Evolutionary conservation across 140 eudicot species (phyloP), one percentile per base, ranked within the genome.

Genomic region (Bidens hawaiensis): DNA sequence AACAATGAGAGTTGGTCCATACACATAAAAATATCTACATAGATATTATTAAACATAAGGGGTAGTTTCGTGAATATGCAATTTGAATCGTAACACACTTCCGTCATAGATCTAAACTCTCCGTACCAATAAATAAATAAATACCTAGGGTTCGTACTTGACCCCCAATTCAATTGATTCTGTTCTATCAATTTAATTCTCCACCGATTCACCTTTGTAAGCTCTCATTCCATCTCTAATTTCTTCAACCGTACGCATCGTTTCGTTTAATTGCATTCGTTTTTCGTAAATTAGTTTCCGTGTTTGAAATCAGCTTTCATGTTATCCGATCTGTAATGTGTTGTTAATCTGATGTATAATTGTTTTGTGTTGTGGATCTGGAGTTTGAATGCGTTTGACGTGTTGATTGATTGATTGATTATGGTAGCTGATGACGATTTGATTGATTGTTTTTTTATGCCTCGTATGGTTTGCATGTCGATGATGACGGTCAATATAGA

Each of bases 301-400:
- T 40, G 41, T 31, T 54, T 42, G 45, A 53, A 55, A 16, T 42
- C 42, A 28, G 72, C 65, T 64, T 18, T 16, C 21, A 54, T 30
- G 47, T 15, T 22, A 4, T 38, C 60, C 67, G 78, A 64, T 73
- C 72, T 64, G 54, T 45, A 16, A 38, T 41, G 34, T 40, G 48
- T 49, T 34, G 11, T 40, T 28, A 13, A 51, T 17, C 21, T 12
- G 47, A 51, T 62, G 1, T 62, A 27, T 51, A 15, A 51, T 14
- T 40, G 57, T 40, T 62, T 1, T n/a, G 8, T 38, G 28, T 27
- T 23, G 11, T 72, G 65, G 65, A 72, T 72, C 65, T 63, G 45
- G 42, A 23, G 49, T 24, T 46, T 60, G 50, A 28, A 30, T 31
- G 36, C 40, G 34, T 62, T 26, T 51, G 56, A 38, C 62, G 33